These are phyloP conservation scores for Amauroascus niger DNA, from an alignment of 2,329 filamentous ascomycete species.

Conservation along the genomic window DNA sequence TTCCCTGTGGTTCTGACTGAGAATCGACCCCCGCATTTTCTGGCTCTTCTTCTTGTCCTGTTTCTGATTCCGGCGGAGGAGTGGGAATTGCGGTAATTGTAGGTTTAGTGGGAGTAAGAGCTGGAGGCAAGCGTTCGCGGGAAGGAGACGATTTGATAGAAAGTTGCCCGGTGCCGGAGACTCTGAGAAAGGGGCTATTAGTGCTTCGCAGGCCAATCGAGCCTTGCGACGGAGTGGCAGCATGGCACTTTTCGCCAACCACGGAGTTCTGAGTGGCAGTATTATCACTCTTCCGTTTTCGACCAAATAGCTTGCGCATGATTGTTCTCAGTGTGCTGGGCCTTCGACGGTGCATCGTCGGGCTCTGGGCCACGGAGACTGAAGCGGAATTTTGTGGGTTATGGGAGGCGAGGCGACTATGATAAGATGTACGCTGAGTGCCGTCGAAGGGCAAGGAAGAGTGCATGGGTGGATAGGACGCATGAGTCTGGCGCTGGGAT, in stretches of 20 bases:
- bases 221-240: slow-evolving; percentile 7
- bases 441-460: slow-evolving; percentile 16
- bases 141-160: slow-evolving; percentile 10
- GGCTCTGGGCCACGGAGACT: slow-evolving; percentile 19
- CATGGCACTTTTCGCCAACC: slow-evolving; percentile 1
- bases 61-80: background rate
- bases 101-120: background rate
- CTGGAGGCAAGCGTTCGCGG: background rate
- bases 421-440: slow-evolving; percentile 14
- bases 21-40: background rate
- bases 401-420: slow-evolving; percentile 17
- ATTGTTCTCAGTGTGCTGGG: slow-evolving; percentile 36
- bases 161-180: slow-evolving; percentile 21
- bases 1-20: background rate
- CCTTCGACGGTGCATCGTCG: slow-evolving; percentile 30
- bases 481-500: slow-evolving; percentile 9
- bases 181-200: slow-evolving; percentile 20
- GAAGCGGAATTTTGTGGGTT: slow-evolving; percentile 22
- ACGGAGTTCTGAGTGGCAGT: slow-evolving; percentile 24
- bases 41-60: background rate
- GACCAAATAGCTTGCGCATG: slow-evolving; percentile 38
- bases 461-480: slow-evolving; percentile 14
- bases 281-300: slow-evolving; percentile 29
- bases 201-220: slow-evolving; percentile 14
- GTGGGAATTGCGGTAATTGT: slow-evolving; percentile 1